Percentiles rank a stretch among this genome's conserved stretches.
Evolutionary conservation across 495 filamentous ascomycete species (phyloP).

Genomic region (Penicillium paradoxum): DNA sequence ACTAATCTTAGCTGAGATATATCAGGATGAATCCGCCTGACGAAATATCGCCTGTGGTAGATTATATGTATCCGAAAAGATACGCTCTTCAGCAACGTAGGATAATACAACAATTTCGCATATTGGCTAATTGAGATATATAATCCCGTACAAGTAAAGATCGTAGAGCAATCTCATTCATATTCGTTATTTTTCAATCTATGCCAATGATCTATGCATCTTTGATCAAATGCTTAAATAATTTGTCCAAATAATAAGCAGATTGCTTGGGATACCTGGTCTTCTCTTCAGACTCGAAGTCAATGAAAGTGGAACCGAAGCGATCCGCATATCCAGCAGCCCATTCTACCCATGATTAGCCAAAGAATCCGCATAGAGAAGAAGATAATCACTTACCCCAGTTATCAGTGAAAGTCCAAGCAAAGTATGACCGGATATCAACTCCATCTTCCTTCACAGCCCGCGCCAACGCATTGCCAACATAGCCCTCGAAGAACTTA

Average conservation of each 20-base stretch:
- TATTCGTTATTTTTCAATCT: background rate
- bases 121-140: background rate
- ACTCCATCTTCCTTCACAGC: slow-evolving; percentile 42
- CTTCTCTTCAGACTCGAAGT: slow-evolving; percentile 43
- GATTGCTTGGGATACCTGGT: slow-evolving; percentile 43
- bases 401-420: slow-evolving; percentile 47
- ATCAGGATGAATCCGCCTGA: slow-evolving; percentile 17
- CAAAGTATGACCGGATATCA: slow-evolving; percentile 45
- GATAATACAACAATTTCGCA: too few relatives aligned
- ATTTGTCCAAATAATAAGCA: slow-evolving; percentile 37
- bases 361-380: background rate
- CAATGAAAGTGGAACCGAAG: slow-evolving; percentile 42
- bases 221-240: slow-evolving; percentile 38
- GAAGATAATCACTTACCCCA: slow-evolving; percentile 22
- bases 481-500: slow-evolving; percentile 43
- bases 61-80: slow-evolving; percentile 36
- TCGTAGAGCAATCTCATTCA: background rate
- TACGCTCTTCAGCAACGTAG: slow-evolving; percentile 20
- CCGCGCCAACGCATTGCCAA: slow-evolving; percentile 37
- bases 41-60: slow-evolving; percentile 33
- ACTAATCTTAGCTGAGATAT: slow-evolving; percentile 15
- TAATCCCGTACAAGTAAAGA: background rate
- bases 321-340: slow-evolving; percentile 45
- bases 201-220: slow-evolving; percentile 4
- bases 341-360: slow-evolving; percentile 34